Evolutionary conservation across 108 stramenopile genomes (phyloP).

Genomic region (Epipyxis sp.): DNA sequence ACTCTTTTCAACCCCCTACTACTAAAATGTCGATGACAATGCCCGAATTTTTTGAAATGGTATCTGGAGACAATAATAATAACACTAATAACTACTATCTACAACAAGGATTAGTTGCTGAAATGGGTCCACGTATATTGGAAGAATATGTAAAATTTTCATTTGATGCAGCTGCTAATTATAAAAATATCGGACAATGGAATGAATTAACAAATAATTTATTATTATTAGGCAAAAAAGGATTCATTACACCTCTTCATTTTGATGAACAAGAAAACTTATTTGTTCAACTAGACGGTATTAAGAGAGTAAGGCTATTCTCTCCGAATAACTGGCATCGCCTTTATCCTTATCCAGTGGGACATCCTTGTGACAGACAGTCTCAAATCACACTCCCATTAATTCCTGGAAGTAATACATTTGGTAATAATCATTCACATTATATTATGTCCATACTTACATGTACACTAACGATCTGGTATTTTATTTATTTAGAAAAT

Average conservation of each 20-base stretch:
- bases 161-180: not conserved
- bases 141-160: not conserved
- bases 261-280: slow-evolving; percentile 33
- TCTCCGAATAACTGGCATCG: not conserved
- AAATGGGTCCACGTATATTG: not conserved
- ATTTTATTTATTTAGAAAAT: no score
- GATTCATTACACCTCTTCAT: slow-evolving; percentile 29
- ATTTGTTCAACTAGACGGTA: slow-evolving; percentile 1
- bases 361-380: not conserved
- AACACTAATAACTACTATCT: not conserved
- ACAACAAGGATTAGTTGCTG: not conserved
- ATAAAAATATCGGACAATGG: not conserved
- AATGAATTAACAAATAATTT: not conserved
- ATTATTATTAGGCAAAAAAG: slow-evolving; percentile 1
- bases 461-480: no score
- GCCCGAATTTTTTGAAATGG: not conserved
- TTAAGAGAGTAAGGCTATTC: slow-evolving; percentile 1
- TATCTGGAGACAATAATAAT: not conserved
- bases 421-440: no score
- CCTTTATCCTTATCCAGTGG: not conserved
- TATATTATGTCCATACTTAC: no score
- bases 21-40: not conserved
- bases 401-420: not conserved
- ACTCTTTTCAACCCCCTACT: not conserved
- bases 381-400: not conserved